Base-by-base conservation (phyloP, 768 basidiomycete species). In the Hemileccinum rubropunctum region DNA sequence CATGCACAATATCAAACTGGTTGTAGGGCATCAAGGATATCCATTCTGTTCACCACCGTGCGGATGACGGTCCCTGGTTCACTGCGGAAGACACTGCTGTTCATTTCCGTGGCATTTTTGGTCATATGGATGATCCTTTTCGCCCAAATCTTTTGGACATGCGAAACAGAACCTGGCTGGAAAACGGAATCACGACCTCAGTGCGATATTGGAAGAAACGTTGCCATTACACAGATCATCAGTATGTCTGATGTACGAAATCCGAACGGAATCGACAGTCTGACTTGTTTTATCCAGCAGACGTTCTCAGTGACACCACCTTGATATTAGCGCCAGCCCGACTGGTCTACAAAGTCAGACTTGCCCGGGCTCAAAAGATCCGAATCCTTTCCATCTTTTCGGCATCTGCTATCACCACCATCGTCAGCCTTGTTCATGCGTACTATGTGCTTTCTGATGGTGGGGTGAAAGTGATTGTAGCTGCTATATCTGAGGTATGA, bases 61-160 rank as follows among this genome's bases (percentile, higher is more conserved):
- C 49, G 49, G 15, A 10, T 50, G 17, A 33, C 42, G 5, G 41
- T 33, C 20, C n/a, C 13, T 13, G 33, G 36, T 18, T 10, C 42
- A 8, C 21, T 50, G 17, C 43, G 37, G 12, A 45, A 15, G 21
- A 39, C 10, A 36, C 9, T 50, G 4, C 14, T 23, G 2, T 23
- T 30, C n/a, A 2, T 50, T 28, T 36, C 36, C 9, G 44, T 15
- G n/a, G 21, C 21, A 3, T 45, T 45, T 21, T 3, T 45, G 10
- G 9, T 44, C 2, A 13, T 18, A 6, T 50, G 49, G 49, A 15
- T 39, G 28, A 17, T 50, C 30, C 49, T 50, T 26, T 45, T 50
- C 10, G 49, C 49, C 13, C 49, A 50, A 45, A 36, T 45, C 6
- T 50, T 50, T 30, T 50, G 49, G 49, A 32, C 36, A 1, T 50